Evolutionary conservation across 2,329 filamentous ascomycete genomes (phyloP), one percentile per base, ranked within the genome.

Genomic region (Fusarium sp.): DNA sequence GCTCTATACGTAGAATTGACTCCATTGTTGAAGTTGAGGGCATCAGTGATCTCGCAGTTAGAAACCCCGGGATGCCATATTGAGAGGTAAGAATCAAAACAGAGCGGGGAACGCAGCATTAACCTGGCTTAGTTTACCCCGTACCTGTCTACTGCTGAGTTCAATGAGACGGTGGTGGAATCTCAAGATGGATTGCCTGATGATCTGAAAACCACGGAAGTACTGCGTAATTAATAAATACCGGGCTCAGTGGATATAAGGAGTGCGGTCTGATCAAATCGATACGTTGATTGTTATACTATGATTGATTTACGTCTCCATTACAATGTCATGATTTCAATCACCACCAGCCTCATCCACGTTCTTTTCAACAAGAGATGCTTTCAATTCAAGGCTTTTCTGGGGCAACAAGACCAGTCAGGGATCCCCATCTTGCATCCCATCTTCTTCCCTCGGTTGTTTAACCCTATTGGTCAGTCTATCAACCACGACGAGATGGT

Each of bases 71-170:
- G 49, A 60, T 44, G 42, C n/a, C 57, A 57, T 35, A 31, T 45
- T 33, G 52, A 44, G 38, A 49, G 51, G 51, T 51, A 62, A 45
- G 59, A 47, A 31, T 44, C 54, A 63, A 51, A 49, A 38, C 70
- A 72, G 73, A 72, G 75, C 74, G 75, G 75, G 75, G 75, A 75
- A 77, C 67, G 73, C 69, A 61, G 62, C 62, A 75, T 64, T 76
- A 66, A 31, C 39, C 24, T 64, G 65, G 39, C 45, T 54, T 59
- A 28, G 24, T 64, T 36, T 62, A 38, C 44, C 26, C 44, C 44
- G 18, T 47, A 26, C 26, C 28, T 63, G 49, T 49, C 42, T 61
- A 60, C 41, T 61, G 61, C 63, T 45, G 28, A 52, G 54, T 67
- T 61, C 52, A 26, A 49, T 41, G 54, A 52, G 66, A 69, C 36